phyloP scores from a whole-genome alignment of 208 protist species.

The Zelonia costaricensis region DNA sequence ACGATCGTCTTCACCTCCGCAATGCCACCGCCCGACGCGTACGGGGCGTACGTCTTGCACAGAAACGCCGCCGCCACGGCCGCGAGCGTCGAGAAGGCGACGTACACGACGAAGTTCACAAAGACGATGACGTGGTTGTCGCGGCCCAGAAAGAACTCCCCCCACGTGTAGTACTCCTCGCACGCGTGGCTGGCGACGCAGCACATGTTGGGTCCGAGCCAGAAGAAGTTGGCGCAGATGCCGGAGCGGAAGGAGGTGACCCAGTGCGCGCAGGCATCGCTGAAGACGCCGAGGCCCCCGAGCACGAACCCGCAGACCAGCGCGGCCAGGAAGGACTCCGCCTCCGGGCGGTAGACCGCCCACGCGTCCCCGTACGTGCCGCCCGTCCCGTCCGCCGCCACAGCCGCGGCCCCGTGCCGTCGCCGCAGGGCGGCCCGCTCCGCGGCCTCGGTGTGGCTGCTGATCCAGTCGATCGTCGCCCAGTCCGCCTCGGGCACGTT shows the following conservation, averaged over 20 bases:
- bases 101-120: slow-evolving; percentile 62
- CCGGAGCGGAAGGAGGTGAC: slow-evolving; percentile 57
- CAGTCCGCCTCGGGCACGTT: slow-evolving; percentile 52
- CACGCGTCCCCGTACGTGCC: slow-evolving; percentile 10
- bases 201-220: slow-evolving; percentile 52
- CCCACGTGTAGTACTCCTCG: slow-evolving; percentile 59
- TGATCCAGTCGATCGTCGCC: slow-evolving; percentile 72
- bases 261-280: slow-evolving; percentile 65
- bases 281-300: slow-evolving; percentile 59
- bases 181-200: slow-evolving; percentile 48
- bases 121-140: slow-evolving; percentile 36
- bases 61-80: slow-evolving; percentile 50
- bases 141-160: slow-evolving; percentile 60
- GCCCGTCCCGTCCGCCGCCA: not conserved
- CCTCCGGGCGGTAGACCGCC: slow-evolving; percentile 26
- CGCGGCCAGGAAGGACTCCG: slow-evolving; percentile 45
- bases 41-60: slow-evolving; percentile 71
- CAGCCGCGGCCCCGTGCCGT: slow-evolving; percentile 1
- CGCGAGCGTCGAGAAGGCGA: slow-evolving; percentile 42
- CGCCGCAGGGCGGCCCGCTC: slow-evolving; percentile 30
- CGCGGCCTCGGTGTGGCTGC: slow-evolving; percentile 45
- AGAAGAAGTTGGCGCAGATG: slow-evolving; percentile 68
- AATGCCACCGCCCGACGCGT: slow-evolving; percentile 83
- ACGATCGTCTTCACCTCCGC: slow-evolving; percentile 91
- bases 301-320: slow-evolving; percentile 44